Evolutionary conservation across 805 yeast species (phyloP), one percentile per base, ranked within the genome.

Genomic region (Isabelozyma heimii): DNA sequence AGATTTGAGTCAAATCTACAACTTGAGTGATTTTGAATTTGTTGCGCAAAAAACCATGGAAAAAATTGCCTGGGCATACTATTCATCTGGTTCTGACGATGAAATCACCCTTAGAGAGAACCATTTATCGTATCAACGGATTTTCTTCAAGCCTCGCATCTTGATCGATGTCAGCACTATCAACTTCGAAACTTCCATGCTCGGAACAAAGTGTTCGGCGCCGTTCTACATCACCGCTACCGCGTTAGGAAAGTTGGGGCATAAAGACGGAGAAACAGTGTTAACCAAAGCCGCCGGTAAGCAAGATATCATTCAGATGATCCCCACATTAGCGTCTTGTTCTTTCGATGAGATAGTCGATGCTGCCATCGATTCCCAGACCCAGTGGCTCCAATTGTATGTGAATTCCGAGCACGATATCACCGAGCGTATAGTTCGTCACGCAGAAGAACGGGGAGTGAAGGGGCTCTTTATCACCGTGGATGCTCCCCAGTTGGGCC

Each of bases 21-120:
- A 94, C 60, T 58, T 89, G 51, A 85, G 83, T 58, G 98, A 92
- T 66, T 91, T 92, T 62, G 98, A 92, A 66, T 79, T 81, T 57
- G 82, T 92, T 42, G 97, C 98, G 3, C 77, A 89, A 45, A 80
- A 84, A 51, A 86, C 89, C 33, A 73, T 92, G 76, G 80, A 89
- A 28, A 83, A 81, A 8, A 47, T 54, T 2, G 67, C 72, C 1
- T 68, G 63, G 59, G 66, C 64, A 7, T 65, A 63, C 46, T 63
- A 63, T 48, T 59, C 63, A 27, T 51, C 58, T 8, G 67, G 65
- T 1, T 65, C 66, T 16, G 60, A 61, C 48, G 63, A 65, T 39
- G 47, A 51, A 40, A 43, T 45, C 24, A 63, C 69, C 9, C 52
- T 62, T 10, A 37, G 50, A 8, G 69, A 63, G 38, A 63, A 64